Evolutionary conservation across 1,284 basidiomycete genomes (phyloP), one percentile per base, ranked within the genome.

Genomic region (Cryptococcus sp.): DNA sequence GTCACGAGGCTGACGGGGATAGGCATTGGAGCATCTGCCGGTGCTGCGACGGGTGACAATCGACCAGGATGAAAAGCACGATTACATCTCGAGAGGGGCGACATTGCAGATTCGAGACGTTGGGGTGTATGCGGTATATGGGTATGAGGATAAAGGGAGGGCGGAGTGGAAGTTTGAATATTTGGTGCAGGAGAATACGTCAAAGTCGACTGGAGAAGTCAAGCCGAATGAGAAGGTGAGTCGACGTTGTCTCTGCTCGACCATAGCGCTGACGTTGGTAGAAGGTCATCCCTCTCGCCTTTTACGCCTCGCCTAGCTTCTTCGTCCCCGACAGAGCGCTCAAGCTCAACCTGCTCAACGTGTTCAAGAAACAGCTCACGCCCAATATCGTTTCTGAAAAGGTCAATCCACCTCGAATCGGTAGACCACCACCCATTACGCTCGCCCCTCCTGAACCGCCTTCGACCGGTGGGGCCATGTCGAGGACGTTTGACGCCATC

Each of bases 131-230:
- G 77, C 78, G 12, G 81, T 87, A 12, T 76, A 76, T 31, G 86
- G 86, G 11, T 75, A 72, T 21, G 86, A 89, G 50, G 69, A 66
- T 45, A 50, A 68, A 54, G 62, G 71, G 36, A 79, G 77, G 49
- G 69, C 85, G 12, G 72, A 74, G 21, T 88, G 87, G 87, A 80
- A 80, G 51, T 83, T 89, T 57, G 84, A 86, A 51, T 90, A 90
- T 63, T 62, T 82, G 24, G 83, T 89, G 10, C 78, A 79, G 36
- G 80, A 84, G 56, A 77, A 79, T 19, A 70, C 74, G 35, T 68
- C 73, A 21, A 75, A 79, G 21, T 62, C 65, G 7, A 74, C 75
- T 3, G 78, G 79, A 23, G 77, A 74, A 54, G 58, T 71, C 18
- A 65, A 81, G 16, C 73, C 76, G 14, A 84, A 83, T 9, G 85